Evolutionary conservation across 345 rosid species (phyloP).

Genomic region (Eucalyptus grandis): DNA sequence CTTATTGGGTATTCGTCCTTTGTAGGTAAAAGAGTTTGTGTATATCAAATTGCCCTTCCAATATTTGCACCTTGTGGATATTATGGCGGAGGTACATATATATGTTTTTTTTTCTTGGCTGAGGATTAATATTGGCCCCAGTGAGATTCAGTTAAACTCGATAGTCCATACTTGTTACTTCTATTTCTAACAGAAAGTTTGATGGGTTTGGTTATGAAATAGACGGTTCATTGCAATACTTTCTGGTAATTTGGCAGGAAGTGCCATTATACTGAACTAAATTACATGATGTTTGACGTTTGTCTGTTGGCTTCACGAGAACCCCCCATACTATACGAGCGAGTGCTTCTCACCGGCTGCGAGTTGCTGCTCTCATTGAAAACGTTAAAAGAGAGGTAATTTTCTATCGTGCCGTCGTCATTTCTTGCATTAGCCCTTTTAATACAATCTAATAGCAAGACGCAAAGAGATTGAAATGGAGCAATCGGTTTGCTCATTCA

Average conservation of each 20-base stretch:
- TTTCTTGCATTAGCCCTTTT: neutral
- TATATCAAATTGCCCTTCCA: neutral
- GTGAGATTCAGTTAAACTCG: neutral
- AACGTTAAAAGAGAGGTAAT: neutral
- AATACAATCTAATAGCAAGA: neutral
- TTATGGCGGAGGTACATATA: neutral
- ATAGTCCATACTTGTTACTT: neutral
- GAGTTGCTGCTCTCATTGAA: neutral
- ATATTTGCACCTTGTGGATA: neutral
- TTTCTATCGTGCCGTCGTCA: neutral
- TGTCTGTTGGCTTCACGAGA: neutral
- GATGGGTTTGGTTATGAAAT: neutral
- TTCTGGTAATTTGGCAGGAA: neutral
- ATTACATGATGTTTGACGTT: neutral
- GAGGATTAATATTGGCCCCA: neutral
- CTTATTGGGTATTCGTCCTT: neutral
- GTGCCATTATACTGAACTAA: neutral
- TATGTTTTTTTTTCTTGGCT: neutral
- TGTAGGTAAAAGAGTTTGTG: neutral
- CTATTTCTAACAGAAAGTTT: neutral
- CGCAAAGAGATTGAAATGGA: neutral
- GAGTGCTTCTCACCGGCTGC: too few relatives aligned
- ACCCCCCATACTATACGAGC: neutral
- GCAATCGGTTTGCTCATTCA: neutral
- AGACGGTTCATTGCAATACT: neutral